Conservation (phyloP, 306 rosid genomes). For the Ormosia emarginata region DNA sequence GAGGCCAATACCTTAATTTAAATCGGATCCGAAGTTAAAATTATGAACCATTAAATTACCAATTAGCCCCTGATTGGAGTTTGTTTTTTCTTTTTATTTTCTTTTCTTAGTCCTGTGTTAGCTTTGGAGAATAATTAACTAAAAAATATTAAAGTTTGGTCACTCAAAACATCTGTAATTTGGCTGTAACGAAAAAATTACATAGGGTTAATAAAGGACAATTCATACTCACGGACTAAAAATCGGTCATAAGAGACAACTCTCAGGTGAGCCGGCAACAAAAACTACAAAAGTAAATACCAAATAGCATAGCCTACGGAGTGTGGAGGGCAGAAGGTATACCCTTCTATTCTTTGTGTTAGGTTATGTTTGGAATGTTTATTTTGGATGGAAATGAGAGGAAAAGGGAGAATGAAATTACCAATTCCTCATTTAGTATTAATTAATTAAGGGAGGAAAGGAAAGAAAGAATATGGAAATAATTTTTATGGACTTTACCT, state of each 20-base stretch:
- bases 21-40: neutral
- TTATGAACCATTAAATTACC: neutral
- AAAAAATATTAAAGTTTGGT: neutral
- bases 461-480: no score
- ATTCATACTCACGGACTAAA: neutral
- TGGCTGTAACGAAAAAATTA: neutral
- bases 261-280: neutral
- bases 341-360: neutral
- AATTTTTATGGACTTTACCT: no score
- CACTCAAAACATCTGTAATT: neutral
- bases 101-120: neutral
- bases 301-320: no score
- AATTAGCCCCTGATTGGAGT: neutral
- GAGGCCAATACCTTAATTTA: neutral
- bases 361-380: no score
- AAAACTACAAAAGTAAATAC: neutral
- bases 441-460: no score
- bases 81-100: neutral
- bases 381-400: no score
- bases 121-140: neutral
- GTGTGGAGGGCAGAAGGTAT: neutral
- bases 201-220: neutral
- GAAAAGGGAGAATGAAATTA: no score
- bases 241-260: neutral
- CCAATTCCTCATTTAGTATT: no score